phyloP scores from a whole-genome alignment of 768 basidiomycete genomes.

The Lepiota subincarnata region DNA sequence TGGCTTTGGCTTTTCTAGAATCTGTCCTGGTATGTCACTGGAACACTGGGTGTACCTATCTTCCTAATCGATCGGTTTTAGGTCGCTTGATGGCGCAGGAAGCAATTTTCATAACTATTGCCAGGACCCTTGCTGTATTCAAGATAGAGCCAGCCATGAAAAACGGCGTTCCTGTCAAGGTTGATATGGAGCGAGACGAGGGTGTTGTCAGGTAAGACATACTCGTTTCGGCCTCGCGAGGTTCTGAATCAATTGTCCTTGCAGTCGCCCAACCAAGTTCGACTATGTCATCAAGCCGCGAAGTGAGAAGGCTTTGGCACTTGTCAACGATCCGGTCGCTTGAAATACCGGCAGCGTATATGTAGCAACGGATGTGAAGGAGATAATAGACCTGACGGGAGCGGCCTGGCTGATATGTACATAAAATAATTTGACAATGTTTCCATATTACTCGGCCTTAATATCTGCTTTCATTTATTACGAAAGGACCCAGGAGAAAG shows the following conservation, averaged over 20 bases:
- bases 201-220: constrained; percentile 57
- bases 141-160: constrained; percentile 44
- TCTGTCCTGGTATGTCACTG: constrained; percentile 39
- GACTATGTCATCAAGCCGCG: constrained; percentile 56
- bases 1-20: constrained; percentile 25
- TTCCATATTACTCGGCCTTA: no score
- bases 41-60: constrained; percentile 5
- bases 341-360: no score
- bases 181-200: constrained; percentile 50
- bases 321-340: constrained; percentile 11
- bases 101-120: constrained; percentile 47
- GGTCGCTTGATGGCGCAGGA: constrained; percentile 51
- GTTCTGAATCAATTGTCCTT: not conserved
- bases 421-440: no score
- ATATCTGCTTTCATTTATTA: no score
- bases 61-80: constrained; percentile 18
- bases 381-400: no score
- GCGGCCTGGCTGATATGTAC: no score
- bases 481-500: no score
- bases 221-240: not conserved
- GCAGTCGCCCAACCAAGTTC: constrained; percentile 58
- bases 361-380: no score
- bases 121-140: constrained; percentile 48
- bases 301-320: constrained; percentile 23
- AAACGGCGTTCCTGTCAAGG: constrained; percentile 42